Evolutionary conservation across 2,329 filamentous ascomycete genomes (phyloP), one percentile per base, ranked within the genome.

Genomic region (Colletotrichum viniferum): DNA sequence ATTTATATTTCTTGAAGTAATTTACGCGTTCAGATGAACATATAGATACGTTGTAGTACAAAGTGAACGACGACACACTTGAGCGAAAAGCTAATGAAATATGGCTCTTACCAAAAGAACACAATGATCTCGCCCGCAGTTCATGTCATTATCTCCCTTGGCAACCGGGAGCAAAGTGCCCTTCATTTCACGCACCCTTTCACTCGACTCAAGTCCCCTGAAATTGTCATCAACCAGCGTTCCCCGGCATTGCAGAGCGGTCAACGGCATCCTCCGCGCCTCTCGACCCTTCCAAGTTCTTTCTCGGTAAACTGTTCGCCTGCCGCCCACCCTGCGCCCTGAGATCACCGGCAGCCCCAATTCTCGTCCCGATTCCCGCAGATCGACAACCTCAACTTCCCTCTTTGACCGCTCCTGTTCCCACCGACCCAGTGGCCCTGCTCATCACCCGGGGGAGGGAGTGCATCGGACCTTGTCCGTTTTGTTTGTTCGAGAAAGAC

Each of bases 11-110:
- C 55, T 75, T 13, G 34, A 30, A 18, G 38, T 38, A 38, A 26
- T 56, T 67, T 58, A 63, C 56, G 52, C 65, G 62, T 72, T 72
- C 62, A 48, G 18, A 75, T 75, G 73, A 56, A 75, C 69, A 75
- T 63, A 67, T 58, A 75, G 55, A 73, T 34, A 75, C 30, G 62
- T 70, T 73, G n/a, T 63, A 67, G 69, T 58, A 75, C 38, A 64
- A 30, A 62, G 69, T 73, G 26, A 21, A 73, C 56, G 69, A 71
- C 55, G 68, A 63, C 60, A 65, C 38, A 66, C 14, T 24, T 71
- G 43, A 28, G 71, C 48, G 55, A 60, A 52, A 61, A 71, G 36
- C 61, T 38, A 72, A 72, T 75, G 62, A 72, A 68, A 67, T 18
- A 67, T 34, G 12, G 21, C 32, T 13, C 16, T 16, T 64, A 18